Conservation (phyloP, 768 basidiomycete species). For the Podaxis sp. region DNA sequence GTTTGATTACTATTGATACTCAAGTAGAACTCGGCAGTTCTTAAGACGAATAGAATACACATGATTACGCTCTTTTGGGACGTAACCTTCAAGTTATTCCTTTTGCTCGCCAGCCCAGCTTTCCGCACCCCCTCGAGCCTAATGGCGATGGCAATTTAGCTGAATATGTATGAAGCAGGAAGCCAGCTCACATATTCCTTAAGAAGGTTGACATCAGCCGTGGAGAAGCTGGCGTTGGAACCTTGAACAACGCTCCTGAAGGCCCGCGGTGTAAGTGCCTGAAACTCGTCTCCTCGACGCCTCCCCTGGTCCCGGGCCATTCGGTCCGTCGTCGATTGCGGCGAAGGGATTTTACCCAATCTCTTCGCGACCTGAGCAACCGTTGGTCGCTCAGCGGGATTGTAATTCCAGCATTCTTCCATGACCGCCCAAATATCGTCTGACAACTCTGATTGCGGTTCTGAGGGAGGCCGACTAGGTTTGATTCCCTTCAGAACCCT, state of each 20-base stretch:
- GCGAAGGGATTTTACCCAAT: background rate
- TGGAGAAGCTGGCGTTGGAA: background rate
- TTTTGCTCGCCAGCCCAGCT: too few species aligned
- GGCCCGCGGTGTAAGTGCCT: background rate
- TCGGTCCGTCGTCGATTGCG: background rate
- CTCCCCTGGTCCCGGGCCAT: background rate
- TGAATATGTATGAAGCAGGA: background rate
- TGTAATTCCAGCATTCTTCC: constrained; percentile 24
- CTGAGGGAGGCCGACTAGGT: constrained; percentile 20
- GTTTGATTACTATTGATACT: too few species aligned
- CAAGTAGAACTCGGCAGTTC: too few species aligned
- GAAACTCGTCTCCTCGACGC: background rate
- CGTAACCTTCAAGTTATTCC: too few species aligned
- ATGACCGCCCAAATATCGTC: constrained; percentile 23
- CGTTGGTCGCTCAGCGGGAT: constrained; percentile 22
- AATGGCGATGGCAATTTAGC: background rate
- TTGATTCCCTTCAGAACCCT: constrained; percentile 20
- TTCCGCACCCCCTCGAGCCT: too few species aligned
- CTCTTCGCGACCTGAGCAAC: background rate
- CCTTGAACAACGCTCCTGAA: background rate
- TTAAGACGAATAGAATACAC: too few species aligned
- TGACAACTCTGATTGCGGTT: constrained; percentile 18
- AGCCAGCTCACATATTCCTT: background rate
- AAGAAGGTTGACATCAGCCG: background rate
- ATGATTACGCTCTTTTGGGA: too few species aligned